Conservation (phyloP, 495 filamentous ascomycete genomes). For the Aspergillus saccharolyticus region DNA sequence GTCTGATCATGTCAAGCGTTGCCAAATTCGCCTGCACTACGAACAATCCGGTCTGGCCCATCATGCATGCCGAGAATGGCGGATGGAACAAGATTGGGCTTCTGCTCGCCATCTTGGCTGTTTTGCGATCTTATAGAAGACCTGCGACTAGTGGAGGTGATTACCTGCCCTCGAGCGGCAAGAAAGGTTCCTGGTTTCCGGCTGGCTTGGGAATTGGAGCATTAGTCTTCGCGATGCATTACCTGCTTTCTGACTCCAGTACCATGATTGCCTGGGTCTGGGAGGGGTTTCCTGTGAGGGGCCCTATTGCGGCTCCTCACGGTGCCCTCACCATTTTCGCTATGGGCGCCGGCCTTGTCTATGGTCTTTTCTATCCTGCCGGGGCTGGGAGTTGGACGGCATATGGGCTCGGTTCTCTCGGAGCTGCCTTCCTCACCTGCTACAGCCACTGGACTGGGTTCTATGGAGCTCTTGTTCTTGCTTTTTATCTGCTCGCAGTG, state of each 20-base stretch:
- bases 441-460: constrained; percentile 86
- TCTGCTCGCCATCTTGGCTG: constrained; percentile 67
- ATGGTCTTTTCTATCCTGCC: constrained; percentile 67
- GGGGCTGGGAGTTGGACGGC: constrained; percentile 74
- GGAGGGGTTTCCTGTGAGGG: constrained; percentile 91
- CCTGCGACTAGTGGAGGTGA: constrained; percentile 49
- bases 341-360: constrained; percentile 80
- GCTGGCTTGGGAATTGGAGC: constrained; percentile 76
- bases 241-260: constrained; percentile 90
- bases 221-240: constrained; percentile 87
- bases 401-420: constrained; percentile 70
- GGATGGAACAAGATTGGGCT: constrained; percentile 88
- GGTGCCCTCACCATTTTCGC: constrained; percentile 76
- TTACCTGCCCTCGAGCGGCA: constrained; percentile 41
- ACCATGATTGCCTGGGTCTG: constrained; percentile 99
- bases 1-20: constrained; percentile 76
- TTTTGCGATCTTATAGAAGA: constrained; percentile 62
- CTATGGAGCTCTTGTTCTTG: constrained; percentile 71
- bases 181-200: constrained; percentile 64
- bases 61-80: constrained; percentile 81
- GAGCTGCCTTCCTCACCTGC: constrained; percentile 74
- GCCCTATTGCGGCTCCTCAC: constrained; percentile 84
- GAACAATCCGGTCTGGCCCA: constrained; percentile 98
- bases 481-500: constrained; percentile 79
- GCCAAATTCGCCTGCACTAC: constrained; percentile 92